Evolutionary conservation across 2,329 filamentous ascomycete species (phyloP), one percentile per base, ranked within the genome.

Genomic region (Didymellaceae sp.): DNA sequence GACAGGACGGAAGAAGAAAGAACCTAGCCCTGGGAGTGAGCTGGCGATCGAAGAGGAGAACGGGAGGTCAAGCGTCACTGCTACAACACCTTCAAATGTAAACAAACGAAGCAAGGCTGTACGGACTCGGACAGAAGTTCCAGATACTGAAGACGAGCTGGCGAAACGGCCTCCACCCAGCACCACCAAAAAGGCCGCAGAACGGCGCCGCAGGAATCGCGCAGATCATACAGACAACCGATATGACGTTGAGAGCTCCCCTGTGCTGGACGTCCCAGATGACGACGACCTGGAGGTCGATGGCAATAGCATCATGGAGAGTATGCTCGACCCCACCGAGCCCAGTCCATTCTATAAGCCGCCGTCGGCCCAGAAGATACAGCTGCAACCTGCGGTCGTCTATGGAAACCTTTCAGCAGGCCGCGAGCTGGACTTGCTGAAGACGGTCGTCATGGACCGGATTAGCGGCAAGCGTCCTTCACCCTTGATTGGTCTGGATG

Each of bases 401-500:
- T 55, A 58, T 13, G 57, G 54, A 1, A 52, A 60, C 13, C 25
- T 68, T 14, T 37, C 46, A 4, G 47, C 54, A 10, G 67, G 67
- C 4, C 59, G 54, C 13, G 64, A 67, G 20, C 32, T 70, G 17
- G 65, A 71, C 22, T 48, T 72, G 14, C 47, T 73, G 2, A 72
- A 72, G 43, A 63, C 57, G 0, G 63, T 78, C 17, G 58, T 76
- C 6, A 61, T 80, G 32, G 75, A 77, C 11, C 76, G 74, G 50
- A 68, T 78, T 6, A 72, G 70, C 4, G 68, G 68, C 24, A 77
- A 73, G 41, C 72, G 76, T 5, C 59, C 73, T 1, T 67, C 70
- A 6, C 67, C 71, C 4, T 59, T 80, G 5, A 64, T 74, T 4
- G 74, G 75, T 7, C 62, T 80, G 1, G 73, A 76, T 7, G 70